These are phyloP conservation scores for Zymoseptoria crescenta DNA, from an alignment of 2,329 filamentous ascomycete genomes.

Conservation along the genomic window DNA sequence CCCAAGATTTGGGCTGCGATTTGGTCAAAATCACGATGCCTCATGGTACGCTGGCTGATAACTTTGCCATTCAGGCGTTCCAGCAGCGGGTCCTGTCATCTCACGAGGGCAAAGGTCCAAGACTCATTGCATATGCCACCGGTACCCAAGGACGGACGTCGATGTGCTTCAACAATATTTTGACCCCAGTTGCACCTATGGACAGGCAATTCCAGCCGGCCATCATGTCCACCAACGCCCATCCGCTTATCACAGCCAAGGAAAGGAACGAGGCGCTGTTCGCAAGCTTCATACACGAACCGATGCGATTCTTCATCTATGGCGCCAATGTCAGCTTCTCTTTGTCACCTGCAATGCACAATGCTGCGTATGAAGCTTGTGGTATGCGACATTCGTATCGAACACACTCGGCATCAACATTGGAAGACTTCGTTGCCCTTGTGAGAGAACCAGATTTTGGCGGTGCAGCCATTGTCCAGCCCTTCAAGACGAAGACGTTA, in stretches of 20 bases:
- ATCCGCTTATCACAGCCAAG: constrained; percentile 49
- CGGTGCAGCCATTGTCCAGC: constrained; percentile 62
- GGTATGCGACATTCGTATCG: constrained; percentile 62
- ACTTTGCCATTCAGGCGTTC: constrained; percentile 52
- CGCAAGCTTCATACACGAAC: constrained; percentile 57
- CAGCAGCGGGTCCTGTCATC: constrained; percentile 39
- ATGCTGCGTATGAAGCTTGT: constrained; percentile 56
- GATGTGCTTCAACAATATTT: constrained; percentile 56
- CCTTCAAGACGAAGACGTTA: constrained; percentile 67
- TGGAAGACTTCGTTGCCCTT: constrained; percentile 56
- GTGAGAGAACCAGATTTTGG: constrained; percentile 55
- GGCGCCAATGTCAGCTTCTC: constrained; percentile 67
- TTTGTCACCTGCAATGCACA: constrained; percentile 71
- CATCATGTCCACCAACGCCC: background rate
- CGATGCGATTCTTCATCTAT: constrained; percentile 65
- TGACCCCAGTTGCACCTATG: constrained; percentile 48
- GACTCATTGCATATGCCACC: constrained; percentile 43
- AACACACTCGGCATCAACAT: constrained; percentile 54
- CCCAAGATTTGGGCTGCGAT: constrained; percentile 51
- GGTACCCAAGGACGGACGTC: constrained; percentile 57
- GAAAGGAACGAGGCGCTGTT: constrained; percentile 60
- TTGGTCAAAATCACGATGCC: constrained; percentile 55
- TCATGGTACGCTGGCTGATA: constrained; percentile 52
- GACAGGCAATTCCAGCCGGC: constrained; percentile 1
- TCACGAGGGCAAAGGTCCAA: constrained; percentile 12